Conservation (phyloP, 192 early-diverging fungal genomes). For the Umbelopsis sp. region DNA sequence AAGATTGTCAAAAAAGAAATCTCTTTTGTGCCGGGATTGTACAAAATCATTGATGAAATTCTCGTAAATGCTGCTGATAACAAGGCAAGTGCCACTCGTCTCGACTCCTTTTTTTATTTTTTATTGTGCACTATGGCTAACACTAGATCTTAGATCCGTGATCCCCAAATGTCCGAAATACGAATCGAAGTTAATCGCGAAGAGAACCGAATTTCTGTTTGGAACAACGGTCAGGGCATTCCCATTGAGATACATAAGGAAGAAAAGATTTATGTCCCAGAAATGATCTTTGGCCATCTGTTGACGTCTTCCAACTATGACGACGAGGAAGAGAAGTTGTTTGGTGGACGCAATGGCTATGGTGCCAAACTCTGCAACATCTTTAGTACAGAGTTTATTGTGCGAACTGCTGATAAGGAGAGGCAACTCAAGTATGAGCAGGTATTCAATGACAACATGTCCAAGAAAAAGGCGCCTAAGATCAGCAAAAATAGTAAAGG, state of each 20-base stretch:
- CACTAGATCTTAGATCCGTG: slow-evolving; percentile 63
- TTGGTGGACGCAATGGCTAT: slow-evolving; percentile 95
- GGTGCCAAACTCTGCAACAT: slow-evolving; percentile 97
- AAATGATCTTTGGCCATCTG: slow-evolving; percentile 96
- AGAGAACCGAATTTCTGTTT: slow-evolving; percentile 80
- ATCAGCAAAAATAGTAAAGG: slow-evolving; percentile 68
- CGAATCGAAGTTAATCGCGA: slow-evolving; percentile 87
- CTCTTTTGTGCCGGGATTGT: slow-evolving; percentile 85
- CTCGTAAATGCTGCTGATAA: slow-evolving; percentile 96
- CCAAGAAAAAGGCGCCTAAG: slow-evolving; percentile 68
- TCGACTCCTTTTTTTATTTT: not conserved
- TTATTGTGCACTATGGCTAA: not conserved
- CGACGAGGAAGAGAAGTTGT: slow-evolving; percentile 92
- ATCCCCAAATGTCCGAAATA: slow-evolving; percentile 83
- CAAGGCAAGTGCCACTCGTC: slow-evolving; percentile 55
- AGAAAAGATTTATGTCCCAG: slow-evolving; percentile 91
- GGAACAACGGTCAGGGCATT: slow-evolving; percentile 95
- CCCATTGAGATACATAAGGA: slow-evolving; percentile 92
- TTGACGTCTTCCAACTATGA: slow-evolving; percentile 98
- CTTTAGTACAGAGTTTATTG: slow-evolving; percentile 90
- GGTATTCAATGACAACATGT: slow-evolving; percentile 92
- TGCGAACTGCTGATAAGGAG: slow-evolving; percentile 85
- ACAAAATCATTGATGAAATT: slow-evolving; percentile 99
- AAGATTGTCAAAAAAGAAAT: slow-evolving; percentile 67
- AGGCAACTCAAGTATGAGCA: slow-evolving; percentile 80